These are phyloP conservation scores for Cladorrhinum samala DNA, from an alignment of 495 filamentous ascomycete species.

Conservation along the genomic window DNA sequence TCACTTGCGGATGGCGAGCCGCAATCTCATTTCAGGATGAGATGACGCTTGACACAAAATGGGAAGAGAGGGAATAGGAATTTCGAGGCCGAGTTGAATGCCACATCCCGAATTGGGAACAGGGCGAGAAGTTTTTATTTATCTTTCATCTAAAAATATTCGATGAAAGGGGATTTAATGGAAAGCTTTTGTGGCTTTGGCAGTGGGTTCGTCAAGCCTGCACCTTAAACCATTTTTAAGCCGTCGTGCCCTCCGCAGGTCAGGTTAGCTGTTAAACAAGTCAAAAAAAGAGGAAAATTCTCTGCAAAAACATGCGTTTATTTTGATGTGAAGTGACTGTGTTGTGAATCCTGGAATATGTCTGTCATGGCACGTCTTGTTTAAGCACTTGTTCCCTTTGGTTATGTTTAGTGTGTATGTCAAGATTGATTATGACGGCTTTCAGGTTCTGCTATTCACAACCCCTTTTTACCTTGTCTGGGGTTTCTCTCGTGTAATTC, in stretches of 20 bases:
- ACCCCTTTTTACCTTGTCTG: no score
- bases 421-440: no score
- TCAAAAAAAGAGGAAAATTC: constrained; percentile 24
- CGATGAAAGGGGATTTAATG: neutral
- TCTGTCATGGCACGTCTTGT: neutral
- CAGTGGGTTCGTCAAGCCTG: neutral
- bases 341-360: neutral
- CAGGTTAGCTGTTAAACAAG: constrained; percentile 21
- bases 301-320: constrained; percentile 13
- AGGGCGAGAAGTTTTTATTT: neutral
- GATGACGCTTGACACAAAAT: neutral
- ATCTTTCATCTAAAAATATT: neutral
- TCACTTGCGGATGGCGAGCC: constrained; percentile 5
- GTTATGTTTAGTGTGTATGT: no score
- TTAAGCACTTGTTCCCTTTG: no score
- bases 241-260: neutral
- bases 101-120: neutral
- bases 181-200: neutral
- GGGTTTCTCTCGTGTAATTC: no score
- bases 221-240: neutral
- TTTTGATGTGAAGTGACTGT: neutral
- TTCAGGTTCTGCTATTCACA: no score
- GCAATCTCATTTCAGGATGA: neutral
- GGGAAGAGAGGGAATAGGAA: neutral
- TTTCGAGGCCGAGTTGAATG: neutral